phyloP scores from a whole-genome alignment of 2,329 filamentous ascomycete species.

The Ceratocystis lukuohia region DNA sequence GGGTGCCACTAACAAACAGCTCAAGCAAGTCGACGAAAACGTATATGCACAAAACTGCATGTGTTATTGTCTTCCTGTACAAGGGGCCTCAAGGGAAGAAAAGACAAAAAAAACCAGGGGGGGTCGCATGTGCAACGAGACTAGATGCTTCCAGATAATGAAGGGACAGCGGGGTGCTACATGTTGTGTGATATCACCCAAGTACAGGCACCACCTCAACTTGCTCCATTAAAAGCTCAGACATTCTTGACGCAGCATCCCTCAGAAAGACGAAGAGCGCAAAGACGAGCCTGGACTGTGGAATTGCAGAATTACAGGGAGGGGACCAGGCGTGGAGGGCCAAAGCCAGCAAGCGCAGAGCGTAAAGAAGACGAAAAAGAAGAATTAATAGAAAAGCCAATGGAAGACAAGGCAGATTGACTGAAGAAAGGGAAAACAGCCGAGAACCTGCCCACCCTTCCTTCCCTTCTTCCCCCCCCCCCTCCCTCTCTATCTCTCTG shows the following conservation, averaged over 20 bases:
- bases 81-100: not conserved
- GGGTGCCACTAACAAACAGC: not conserved
- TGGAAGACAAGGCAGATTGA: not conserved
- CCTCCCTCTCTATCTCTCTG: not conserved
- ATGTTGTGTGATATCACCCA: not conserved
- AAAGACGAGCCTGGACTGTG: too few species aligned
- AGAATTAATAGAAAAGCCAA: conserved; percentile 4
- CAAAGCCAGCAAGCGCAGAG: too few species aligned
- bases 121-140: not conserved
- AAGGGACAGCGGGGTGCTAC: not conserved
- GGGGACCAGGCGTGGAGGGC: too few species aligned
- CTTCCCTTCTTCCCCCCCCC: not conserved
- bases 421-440: not conserved
- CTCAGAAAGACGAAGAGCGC: conserved; percentile 10
- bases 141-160: not conserved
- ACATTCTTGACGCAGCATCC: not conserved
- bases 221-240: not conserved
- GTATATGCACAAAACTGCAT: not conserved
- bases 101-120: not conserved
- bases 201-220: not conserved
- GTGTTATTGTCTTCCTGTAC: not conserved
- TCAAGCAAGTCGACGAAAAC: not conserved
- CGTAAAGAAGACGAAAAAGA: conserved; percentile 12
- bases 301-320: too few species aligned
- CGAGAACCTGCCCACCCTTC: not conserved